These are phyloP conservation scores for Chalciporus pseudorubinellus DNA, from an alignment of 768 basidiomycete genomes.

Conservation along the genomic window DNA sequence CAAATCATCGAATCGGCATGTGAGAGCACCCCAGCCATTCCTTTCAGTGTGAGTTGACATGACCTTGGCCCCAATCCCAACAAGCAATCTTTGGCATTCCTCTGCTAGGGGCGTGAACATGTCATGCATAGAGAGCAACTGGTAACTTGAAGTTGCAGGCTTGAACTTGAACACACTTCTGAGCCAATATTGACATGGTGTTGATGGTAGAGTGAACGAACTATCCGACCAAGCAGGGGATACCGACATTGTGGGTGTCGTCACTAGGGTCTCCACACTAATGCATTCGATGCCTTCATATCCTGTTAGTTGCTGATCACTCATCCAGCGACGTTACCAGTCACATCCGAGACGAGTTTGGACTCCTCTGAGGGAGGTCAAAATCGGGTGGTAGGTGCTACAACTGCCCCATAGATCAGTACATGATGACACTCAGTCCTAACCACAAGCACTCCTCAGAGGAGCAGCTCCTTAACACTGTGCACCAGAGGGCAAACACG, in stretches of 20 bases:
- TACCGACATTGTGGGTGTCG: constrained; percentile 18
- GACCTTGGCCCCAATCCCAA: constrained; percentile 67
- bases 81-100: constrained; percentile 71
- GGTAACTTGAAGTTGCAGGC: constrained; percentile 55
- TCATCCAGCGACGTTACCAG: no score
- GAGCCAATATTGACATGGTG: constrained; percentile 72
- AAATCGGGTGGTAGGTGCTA: no score
- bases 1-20: constrained; percentile 72
- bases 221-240: constrained; percentile 48
- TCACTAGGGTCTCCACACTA: constrained; percentile 5
- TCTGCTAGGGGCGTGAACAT: constrained; percentile 64
- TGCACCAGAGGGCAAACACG: no score
- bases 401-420: no score
- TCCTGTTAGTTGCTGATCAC: no score
- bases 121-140: constrained; percentile 57
- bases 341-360: no score
- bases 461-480: no score
- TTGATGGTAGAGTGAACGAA: constrained; percentile 42
- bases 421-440: no score
- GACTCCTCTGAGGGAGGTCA: no score
- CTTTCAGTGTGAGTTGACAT: constrained; percentile 63
- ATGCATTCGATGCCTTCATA: no score
- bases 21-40: constrained; percentile 63
- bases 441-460: no score
- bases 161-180: constrained; percentile 86